phyloP scores from a whole-genome alignment of 805 yeast genomes.

The Wickerhamia fluorescens region DNA sequence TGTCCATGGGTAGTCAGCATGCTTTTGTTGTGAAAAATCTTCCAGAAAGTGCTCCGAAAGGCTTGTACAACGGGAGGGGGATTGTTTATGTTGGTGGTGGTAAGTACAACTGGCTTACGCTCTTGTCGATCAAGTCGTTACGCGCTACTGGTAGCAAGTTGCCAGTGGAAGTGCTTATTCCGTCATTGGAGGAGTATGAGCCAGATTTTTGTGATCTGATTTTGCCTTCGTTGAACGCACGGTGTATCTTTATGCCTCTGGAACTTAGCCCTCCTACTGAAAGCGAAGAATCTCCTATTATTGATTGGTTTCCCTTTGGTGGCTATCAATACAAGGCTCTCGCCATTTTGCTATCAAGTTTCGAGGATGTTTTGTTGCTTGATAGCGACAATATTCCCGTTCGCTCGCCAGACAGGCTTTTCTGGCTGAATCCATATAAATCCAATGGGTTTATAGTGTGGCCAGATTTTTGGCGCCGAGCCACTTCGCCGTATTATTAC shows the following conservation, averaged over 20 bases:
- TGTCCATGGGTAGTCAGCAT: slow-evolving; percentile 43
- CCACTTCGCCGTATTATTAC: slow-evolving; percentile 69
- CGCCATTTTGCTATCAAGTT: slow-evolving; percentile 40
- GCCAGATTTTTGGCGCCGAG: slow-evolving; percentile 89
- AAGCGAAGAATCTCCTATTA: slow-evolving; percentile 11
- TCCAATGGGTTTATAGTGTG: slow-evolving; percentile 54
- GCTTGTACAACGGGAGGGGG: slow-evolving; percentile 41
- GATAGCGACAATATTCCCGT: slow-evolving; percentile 77
- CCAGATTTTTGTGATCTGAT: slow-evolving; percentile 43
- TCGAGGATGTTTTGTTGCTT: slow-evolving; percentile 61
- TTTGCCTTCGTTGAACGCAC: slow-evolving; percentile 32
- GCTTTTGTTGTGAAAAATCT: slow-evolving; percentile 35
- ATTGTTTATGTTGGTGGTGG: slow-evolving; percentile 79
- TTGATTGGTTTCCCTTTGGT: slow-evolving; percentile 29
- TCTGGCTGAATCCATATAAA: slow-evolving; percentile 49
- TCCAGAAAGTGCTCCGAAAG: slow-evolving; percentile 32
- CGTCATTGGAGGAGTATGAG: slow-evolving; percentile 63
- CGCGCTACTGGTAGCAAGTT: slow-evolving; percentile 59
- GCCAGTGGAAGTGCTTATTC: slow-evolving; percentile 81
- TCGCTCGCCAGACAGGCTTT: slow-evolving; percentile 53
- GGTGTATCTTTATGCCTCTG: slow-evolving; percentile 31
- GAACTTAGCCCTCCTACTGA: slow-evolving; percentile 15
- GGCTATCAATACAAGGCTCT: slow-evolving; percentile 39
- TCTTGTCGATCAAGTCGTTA: slow-evolving; percentile 56
- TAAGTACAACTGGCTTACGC: slow-evolving; percentile 62